Conservation (phyloP, 139 green algal genomes). For the Chlamydomonas schloesseri region DNA sequence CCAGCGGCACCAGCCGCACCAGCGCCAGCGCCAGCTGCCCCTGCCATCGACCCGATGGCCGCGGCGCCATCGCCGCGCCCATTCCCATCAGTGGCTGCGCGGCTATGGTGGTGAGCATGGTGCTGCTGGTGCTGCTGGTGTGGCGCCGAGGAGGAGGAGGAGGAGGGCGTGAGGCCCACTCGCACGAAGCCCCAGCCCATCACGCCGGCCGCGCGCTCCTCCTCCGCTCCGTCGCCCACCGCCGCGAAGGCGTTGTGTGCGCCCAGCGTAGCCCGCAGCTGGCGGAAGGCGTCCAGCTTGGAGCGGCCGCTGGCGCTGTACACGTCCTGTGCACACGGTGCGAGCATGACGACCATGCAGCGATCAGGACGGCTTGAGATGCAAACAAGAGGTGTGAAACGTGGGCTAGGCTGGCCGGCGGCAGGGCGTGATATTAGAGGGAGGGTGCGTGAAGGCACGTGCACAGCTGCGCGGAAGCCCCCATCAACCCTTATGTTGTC, state of each 20-base stretch:
- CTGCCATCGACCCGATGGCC: not conserved
- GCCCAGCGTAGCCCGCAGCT: not conserved
- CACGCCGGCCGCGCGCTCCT: constrained; percentile 23
- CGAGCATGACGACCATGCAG: too few species aligned
- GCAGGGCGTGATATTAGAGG: not conserved
- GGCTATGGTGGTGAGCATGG: too few species aligned
- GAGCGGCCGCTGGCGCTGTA: constrained; percentile 25
- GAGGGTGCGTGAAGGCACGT: too few species aligned
- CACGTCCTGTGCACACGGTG: constrained; percentile 35
- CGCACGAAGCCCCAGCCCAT: constrained; percentile 35
- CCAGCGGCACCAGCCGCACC: too few species aligned
- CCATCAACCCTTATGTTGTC: too few species aligned
- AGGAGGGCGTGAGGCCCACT: not conserved
- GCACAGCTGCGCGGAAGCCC: too few species aligned
- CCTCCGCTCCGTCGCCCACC: constrained; percentile 20
- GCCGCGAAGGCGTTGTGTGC: constrained; percentile 2
- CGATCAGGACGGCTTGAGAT: too few species aligned
- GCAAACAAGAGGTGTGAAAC: too few species aligned
- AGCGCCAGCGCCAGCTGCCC: not conserved
- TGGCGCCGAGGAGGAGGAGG: too few species aligned
- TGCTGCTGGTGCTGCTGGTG: too few species aligned
- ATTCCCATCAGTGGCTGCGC: not conserved
- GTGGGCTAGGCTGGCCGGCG: not conserved
- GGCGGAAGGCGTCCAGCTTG: constrained; percentile 33
- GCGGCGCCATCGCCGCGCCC: not conserved